Evolutionary conservation across 441 rosid species (phyloP), one percentile per base, ranked within the genome.

Genomic region (Mallotus repandus): DNA sequence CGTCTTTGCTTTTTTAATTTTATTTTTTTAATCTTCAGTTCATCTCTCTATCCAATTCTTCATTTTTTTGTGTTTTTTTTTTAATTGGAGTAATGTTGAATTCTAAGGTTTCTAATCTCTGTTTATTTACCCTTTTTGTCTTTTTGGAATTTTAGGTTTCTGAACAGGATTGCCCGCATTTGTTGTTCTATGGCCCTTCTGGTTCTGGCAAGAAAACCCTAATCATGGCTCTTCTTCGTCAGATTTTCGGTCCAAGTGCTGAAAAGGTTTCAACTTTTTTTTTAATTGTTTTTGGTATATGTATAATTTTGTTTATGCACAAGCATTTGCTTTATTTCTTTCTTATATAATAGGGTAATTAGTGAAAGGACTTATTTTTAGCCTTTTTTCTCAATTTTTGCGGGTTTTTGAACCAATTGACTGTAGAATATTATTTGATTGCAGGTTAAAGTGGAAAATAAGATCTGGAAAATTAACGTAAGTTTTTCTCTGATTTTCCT

Each of bases 161-260:
- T 14, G 96, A 95, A 78, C 99, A 95, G 69, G 98, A 95, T 77
- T 95, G 97, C 65, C 99, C 97, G 2, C 99, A 95, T 78, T 82
- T 95, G 82, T 97, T 95, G 62, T 93, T 95, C 87, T 93, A 90
- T 83, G 99, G 99, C 5, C 97, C 99, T 7, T 84, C 94, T 53
- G 99, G 99, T 46, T 89, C 94, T 52, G 99, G 99, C 82, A 95
- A 95, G 88, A 95, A 95, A 93, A 95, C 98, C 89, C 95, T 95
- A 83, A 86, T 95, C 74, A 89, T 89, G 91, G 97, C 95, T 43
- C 88, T 95, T 70, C 88, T 93, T 69, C 87, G 92, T 57, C 95
- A 95, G 82, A 86, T 95, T 29, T 93, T 87, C 58, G 99, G 99
- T 46, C 78, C 90, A 61, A 84, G 91, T 60, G 93, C 96, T 11